These are phyloP conservation scores for Albizia julibrissin DNA, from an alignment of 306 rosid genomes.

Conservation along the genomic window DNA sequence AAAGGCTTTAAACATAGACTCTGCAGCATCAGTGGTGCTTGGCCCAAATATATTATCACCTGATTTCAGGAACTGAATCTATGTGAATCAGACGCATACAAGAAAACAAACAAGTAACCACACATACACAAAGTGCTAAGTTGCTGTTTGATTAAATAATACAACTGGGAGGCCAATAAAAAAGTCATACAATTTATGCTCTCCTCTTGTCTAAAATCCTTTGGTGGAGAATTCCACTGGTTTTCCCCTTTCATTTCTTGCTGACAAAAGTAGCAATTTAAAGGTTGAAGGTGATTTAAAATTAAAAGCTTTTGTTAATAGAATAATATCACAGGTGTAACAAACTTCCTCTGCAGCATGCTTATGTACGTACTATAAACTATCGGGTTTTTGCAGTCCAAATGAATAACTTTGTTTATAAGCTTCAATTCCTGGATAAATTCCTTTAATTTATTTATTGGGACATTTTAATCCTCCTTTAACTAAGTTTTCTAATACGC, in stretches of 20 bases:
- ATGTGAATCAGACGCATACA: slow-evolving; percentile 27
- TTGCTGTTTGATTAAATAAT: not conserved
- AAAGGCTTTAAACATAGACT: slow-evolving; percentile 75
- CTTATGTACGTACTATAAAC: not conserved
- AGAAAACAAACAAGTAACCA: not conserved
- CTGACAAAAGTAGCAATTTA: too few species aligned
- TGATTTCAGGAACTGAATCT: slow-evolving; percentile 39
- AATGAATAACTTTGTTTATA: not conserved
- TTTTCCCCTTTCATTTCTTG: too few species aligned
- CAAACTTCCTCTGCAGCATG: too few species aligned
- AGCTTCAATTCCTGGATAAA: slow-evolving; percentile 3
- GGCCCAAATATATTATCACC: slow-evolving; percentile 93
- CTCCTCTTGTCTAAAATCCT: not conserved
- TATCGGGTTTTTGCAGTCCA: not conserved
- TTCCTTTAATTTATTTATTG: not conserved
- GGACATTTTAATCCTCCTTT: not conserved
- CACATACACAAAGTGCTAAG: not conserved
- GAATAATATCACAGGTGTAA: too few species aligned
- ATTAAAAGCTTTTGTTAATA: too few species aligned
- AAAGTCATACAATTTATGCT: not conserved
- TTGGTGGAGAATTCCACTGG: not conserved
- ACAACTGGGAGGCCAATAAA: not conserved
- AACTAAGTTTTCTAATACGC: not conserved
- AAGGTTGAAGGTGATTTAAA: too few species aligned
- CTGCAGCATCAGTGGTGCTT: slow-evolving; percentile 81